A percentile compares a stretch with the other conserved stretches of the same genome.
phyloP scores from a whole-genome alignment of 2,329 filamentous ascomycete species.

The Exophiala spinifera region DNA sequence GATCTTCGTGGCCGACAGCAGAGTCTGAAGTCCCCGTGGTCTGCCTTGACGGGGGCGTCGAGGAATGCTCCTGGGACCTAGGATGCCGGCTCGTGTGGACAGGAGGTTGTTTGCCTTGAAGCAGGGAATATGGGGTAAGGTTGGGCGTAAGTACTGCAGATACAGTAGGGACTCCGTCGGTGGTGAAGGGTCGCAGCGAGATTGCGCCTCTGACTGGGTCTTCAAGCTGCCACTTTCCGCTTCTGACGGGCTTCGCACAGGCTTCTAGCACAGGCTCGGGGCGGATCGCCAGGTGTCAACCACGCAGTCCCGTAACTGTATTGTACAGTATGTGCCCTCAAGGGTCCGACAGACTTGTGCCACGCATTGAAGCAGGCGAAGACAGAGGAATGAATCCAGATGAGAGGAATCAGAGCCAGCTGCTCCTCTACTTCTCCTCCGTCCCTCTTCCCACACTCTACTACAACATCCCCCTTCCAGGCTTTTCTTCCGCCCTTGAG shows the following conservation, averaged over 20 bases:
- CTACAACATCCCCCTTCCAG: background rate
- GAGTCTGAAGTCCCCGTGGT: background rate
- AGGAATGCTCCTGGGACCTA: background rate
- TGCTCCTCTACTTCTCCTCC: background rate
- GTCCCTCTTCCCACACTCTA: too few relatives aligned
- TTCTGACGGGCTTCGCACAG: conserved; percentile 1
- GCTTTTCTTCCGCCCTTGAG: too few relatives aligned
- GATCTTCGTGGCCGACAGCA: background rate
- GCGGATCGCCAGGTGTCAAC: background rate
- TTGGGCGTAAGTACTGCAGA: background rate
- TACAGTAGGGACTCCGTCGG: too few relatives aligned
- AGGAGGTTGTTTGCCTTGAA: background rate
- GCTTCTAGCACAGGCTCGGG: background rate
- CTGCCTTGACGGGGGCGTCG: background rate
- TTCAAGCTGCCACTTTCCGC: conserved; percentile 4
- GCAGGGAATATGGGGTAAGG: conserved; percentile 2
- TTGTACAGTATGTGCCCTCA: too few relatives aligned
- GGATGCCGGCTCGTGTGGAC: background rate
- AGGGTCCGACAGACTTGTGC: too few relatives aligned
- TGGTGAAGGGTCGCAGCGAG: too few relatives aligned
- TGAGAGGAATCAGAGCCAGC: too few relatives aligned
- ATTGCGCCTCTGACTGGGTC: background rate
- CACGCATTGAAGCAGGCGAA: too few relatives aligned
- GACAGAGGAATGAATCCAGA: background rate
- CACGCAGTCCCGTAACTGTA: background rate